Evolutionary conservation across 1,139 yeast genomes (phyloP).

Genomic region (Geotrichum australiense): DNA sequence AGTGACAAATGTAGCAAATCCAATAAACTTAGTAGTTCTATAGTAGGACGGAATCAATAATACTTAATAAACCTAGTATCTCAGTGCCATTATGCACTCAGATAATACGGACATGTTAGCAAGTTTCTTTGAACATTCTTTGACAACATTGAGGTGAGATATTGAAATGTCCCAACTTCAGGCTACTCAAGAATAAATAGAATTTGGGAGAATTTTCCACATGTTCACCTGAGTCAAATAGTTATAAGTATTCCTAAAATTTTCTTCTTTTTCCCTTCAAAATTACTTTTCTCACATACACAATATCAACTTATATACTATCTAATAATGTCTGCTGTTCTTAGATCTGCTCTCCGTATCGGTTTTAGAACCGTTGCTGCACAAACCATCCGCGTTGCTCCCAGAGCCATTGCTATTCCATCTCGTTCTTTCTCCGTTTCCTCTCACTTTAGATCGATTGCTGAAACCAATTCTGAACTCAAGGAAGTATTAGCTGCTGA

Average conservation of each 20-base stretch:
- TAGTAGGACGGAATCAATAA: too few relatives aligned
- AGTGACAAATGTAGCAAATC: too few relatives aligned
- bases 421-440: constrained; percentile 19
- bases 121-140: too few relatives aligned
- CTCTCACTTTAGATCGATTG: constrained; percentile 20
- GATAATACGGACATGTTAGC: too few relatives aligned
- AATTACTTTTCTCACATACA: background rate
- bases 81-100: too few relatives aligned
- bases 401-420: constrained; percentile 15
- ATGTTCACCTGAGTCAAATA: background rate
- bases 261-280: background rate
- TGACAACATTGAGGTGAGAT: too few relatives aligned
- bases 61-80: too few relatives aligned
- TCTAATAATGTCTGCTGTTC: constrained; percentile 13
- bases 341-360: constrained; percentile 17
- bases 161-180: too few relatives aligned
- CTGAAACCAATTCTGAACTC: constrained; percentile 32
- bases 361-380: constrained; percentile 15
- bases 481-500: constrained; percentile 39
- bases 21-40: too few relatives aligned
- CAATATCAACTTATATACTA: background rate
- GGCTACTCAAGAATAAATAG: too few relatives aligned
- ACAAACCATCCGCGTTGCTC: constrained; percentile 9
- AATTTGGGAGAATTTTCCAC: too few relatives aligned
- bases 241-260: background rate